Conservation (phyloP, 2,329 filamentous ascomycete genomes). For the Aspergillus spinulosporus region DNA sequence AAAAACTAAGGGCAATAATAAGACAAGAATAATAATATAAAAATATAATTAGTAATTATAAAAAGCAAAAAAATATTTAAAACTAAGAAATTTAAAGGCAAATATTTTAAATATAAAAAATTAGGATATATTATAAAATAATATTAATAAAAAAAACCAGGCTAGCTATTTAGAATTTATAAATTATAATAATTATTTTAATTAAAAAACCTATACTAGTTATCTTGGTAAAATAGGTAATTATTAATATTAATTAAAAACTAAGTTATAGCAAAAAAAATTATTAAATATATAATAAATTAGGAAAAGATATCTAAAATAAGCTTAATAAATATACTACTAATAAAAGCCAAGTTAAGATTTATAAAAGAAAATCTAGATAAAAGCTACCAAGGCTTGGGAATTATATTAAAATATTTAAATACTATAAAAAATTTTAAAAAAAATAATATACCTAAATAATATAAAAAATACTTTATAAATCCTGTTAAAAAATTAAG, state of each 20-base stretch:
- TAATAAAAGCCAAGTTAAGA: not conserved
- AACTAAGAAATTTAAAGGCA: too few relatives aligned
- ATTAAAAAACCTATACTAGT: too few relatives aligned
- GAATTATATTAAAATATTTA: not conserved
- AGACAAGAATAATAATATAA: too few relatives aligned
- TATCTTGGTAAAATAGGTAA: not conserved
- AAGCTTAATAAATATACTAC: not conserved
- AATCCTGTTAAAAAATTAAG: not conserved
- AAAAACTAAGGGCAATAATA: too few relatives aligned
- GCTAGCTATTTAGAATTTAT: too few relatives aligned
- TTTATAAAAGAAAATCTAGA: not conserved
- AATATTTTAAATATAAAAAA: too few relatives aligned
- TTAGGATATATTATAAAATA: too few relatives aligned
- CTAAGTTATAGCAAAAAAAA: not conserved
- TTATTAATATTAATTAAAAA: not conserved
- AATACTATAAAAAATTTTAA: too few relatives aligned
- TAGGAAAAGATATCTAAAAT: not conserved
- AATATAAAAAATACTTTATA: not conserved
- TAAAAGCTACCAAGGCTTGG: not conserved
- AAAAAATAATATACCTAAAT: not conserved
- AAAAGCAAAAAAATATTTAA: too few relatives aligned
- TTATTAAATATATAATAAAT: not conserved
- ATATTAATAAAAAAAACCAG: too few relatives aligned
- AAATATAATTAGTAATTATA: too few relatives aligned
- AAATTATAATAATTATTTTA: too few relatives aligned